Conservation (phyloP, 2,329 filamentous ascomycete species). For the Nemania sp. region DNA sequence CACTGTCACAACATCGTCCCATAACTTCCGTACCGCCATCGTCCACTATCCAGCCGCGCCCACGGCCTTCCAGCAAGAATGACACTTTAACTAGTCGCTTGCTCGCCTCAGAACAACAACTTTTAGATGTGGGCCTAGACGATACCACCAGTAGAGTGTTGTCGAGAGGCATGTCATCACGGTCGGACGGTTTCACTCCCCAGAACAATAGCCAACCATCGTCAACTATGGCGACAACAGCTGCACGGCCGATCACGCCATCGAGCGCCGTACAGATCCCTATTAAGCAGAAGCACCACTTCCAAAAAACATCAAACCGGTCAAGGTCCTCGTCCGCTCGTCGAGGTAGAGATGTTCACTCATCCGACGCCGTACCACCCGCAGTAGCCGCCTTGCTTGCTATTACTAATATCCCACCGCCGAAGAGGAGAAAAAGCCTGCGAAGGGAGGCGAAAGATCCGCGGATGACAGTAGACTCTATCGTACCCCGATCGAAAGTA, state of each 20-base stretch:
- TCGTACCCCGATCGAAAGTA: constrained; percentile 65
- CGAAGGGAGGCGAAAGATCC: constrained; percentile 44
- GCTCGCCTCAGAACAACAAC: constrained; percentile 31
- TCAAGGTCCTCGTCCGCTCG: constrained; percentile 52
- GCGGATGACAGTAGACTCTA: constrained; percentile 67
- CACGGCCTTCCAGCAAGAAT: constrained; percentile 50
- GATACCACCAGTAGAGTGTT: constrained; percentile 42
- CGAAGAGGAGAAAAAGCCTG: constrained; percentile 54
- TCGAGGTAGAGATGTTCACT: constrained; percentile 59
- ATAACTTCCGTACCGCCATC: constrained; percentile 30
- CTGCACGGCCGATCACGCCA: constrained; percentile 54
- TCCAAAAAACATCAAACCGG: constrained; percentile 54
- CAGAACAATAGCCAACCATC: constrained; percentile 46
- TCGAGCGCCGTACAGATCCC: constrained; percentile 69
- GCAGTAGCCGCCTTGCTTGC: constrained; percentile 72
- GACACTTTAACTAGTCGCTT: constrained; percentile 43
- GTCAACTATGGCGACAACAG: constrained; percentile 49
- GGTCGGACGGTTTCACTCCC: constrained; percentile 44
- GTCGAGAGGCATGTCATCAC: constrained; percentile 47
- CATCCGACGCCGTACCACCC: constrained; percentile 67
- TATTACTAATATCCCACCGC: constrained; percentile 69
- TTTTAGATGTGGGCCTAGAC: constrained; percentile 36
- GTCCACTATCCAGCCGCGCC: constrained; percentile 36
- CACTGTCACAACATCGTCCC: constrained; percentile 33
- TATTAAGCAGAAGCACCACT: constrained; percentile 52